A percentile compares a stretch with the other conserved stretches of the same genome.
phyloP scores from a whole-genome alignment of 768 basidiomycete species.

The Termitomyces sp. region DNA sequence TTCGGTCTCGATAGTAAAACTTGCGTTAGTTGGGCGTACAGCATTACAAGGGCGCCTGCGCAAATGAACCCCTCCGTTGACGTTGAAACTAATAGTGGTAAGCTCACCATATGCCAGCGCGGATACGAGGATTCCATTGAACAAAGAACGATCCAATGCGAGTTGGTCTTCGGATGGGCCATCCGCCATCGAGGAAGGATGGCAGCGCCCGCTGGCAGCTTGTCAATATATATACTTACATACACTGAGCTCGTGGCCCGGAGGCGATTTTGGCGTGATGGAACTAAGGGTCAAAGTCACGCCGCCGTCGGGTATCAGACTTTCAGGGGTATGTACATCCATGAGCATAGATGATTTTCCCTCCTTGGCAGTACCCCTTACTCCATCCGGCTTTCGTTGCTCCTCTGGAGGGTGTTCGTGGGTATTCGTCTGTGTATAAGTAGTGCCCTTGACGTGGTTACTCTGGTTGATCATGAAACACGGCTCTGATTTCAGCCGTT shows the following conservation, averaged over 20 bases:
- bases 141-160: conserved; percentile 8
- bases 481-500: neutral
- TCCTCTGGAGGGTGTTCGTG: neutral
- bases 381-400: neutral
- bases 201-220: conserved; percentile 5
- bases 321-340: neutral
- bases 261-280: conserved; percentile 10
- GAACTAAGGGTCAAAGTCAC: conserved; percentile 10
- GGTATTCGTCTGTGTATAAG: neutral
- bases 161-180: neutral
- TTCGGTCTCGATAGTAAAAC: conserved; percentile 17
- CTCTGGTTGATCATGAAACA: neutral
- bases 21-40: conserved; percentile 16
- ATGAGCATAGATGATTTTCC: neutral
- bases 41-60: conserved; percentile 16
- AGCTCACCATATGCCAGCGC: conserved; percentile 15
- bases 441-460: neutral
- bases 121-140: conserved; percentile 13
- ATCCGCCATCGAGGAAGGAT: conserved; percentile 3
- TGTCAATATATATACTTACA: conserved; percentile 5
- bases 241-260: conserved; percentile 1
- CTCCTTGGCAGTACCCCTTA: neutral
- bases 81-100: neutral
- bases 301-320: conserved; percentile 1
- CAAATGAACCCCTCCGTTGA: neutral